phyloP scores from a whole-genome alignment of 1,139 yeast species.

The Hansenula lynferdii region DNA sequence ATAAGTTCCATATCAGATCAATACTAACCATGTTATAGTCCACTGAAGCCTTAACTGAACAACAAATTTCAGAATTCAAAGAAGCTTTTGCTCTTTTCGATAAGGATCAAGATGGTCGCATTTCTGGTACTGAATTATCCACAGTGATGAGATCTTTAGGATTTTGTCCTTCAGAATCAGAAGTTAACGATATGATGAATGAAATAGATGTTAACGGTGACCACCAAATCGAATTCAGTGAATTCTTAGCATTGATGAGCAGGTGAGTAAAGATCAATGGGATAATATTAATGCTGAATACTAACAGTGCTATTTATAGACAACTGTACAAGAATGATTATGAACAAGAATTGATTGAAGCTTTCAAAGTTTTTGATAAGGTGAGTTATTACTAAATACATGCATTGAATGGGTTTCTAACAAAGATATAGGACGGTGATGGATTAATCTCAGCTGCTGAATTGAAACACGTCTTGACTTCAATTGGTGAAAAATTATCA shows the following conservation, averaged over 20 bases:
- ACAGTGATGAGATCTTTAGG: conserved; percentile 98
- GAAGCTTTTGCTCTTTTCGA: conserved; percentile 97
- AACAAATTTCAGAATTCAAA: conserved; percentile 94
- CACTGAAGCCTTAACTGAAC: conserved; percentile 84
- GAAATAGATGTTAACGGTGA: conserved; percentile 96
- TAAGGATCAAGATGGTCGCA: conserved; percentile 93
- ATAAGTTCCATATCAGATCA: conserved; percentile 7
- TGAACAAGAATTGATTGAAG: conserved; percentile 95
- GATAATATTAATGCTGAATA: no score
- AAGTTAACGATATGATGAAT: conserved; percentile 92
- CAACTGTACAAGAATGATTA: conserved; percentile 95
- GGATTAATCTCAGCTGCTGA: conserved; percentile 97
- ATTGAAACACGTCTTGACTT: conserved; percentile 91
- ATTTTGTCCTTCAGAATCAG: conserved; percentile 94
- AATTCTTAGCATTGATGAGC: conserved; percentile 51
- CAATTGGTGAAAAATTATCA: conserved; percentile 92
- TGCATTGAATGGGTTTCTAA: not conserved
- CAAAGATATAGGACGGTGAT: conserved; percentile 63
- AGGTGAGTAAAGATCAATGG: conserved; percentile 2
- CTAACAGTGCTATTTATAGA: conserved; percentile 33
- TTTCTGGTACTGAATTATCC: conserved; percentile 93
- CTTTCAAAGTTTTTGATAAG: conserved; percentile 83
- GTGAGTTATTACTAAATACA: not conserved
- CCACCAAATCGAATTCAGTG: conserved; percentile 91
- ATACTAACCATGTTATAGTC: conserved; percentile 13